Percentiles rank a stretch among this genome's conserved stretches.
Conservation (phyloP, 495 filamentous ascomycete species). For the Lasiosphaeriaceae sp. region DNA sequence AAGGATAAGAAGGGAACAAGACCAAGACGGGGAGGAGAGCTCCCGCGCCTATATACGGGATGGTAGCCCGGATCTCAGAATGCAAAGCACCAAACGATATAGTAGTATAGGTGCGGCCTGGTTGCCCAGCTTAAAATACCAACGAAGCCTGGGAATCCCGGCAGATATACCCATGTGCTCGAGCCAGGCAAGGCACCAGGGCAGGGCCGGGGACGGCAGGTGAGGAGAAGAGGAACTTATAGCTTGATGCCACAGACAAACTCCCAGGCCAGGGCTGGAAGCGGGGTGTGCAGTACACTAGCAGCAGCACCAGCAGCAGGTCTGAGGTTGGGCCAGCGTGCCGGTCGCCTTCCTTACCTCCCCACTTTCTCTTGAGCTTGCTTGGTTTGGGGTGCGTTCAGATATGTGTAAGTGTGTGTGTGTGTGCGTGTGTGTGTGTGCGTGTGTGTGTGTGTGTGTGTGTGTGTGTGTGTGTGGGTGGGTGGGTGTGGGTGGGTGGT, state of each 20-base stretch:
- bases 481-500: neutral
- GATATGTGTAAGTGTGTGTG: neutral
- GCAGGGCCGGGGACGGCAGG: constrained; percentile 4
- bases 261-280: neutral
- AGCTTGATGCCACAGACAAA: neutral
- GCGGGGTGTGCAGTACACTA: neutral
- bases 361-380: neutral
- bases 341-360: too few species aligned
- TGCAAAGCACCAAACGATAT: constrained; percentile 13
- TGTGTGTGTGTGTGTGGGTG: neutral
- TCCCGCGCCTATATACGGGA: constrained; percentile 20
- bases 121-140: constrained; percentile 15
- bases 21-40: constrained; percentile 14
- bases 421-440: neutral
- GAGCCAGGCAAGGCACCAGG: constrained; percentile 11
- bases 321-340: neutral
- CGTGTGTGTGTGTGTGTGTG: neutral
- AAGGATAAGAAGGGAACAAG: constrained; percentile 8
- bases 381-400: neutral
- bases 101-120: constrained; percentile 10
- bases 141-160: constrained; percentile 15
- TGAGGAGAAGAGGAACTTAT: neutral
- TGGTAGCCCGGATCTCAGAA: constrained; percentile 7
- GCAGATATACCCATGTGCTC: constrained; percentile 25
- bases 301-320: neutral